phyloP scores from a whole-genome alignment of 345 rosid genomes.

The Sisymbrium altissimum region DNA sequence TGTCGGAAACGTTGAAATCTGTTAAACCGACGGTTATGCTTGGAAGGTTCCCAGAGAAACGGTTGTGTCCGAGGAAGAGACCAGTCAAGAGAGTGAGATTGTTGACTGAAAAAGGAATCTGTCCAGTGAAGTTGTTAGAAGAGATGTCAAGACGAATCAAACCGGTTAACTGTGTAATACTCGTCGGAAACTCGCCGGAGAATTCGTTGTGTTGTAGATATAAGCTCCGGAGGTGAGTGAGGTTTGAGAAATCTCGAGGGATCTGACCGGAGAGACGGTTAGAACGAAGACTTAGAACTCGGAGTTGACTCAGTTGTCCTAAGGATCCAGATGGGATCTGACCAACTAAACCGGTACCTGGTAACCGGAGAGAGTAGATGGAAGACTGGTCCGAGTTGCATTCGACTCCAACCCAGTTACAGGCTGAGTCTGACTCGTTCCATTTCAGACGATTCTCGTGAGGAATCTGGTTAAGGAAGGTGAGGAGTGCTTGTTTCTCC shows the following conservation, averaged over 20 bases:
- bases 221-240: conserved; percentile 67
- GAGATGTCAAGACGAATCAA: conserved; percentile 80
- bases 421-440: conserved; percentile 68
- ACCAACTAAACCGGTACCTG: conserved; percentile 82
- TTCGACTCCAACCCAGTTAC: conserved; percentile 78
- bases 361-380: conserved; percentile 67
- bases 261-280: conserved; percentile 74
- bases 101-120: conserved; percentile 72
- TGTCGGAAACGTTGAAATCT: conserved; percentile 67
- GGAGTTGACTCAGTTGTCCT: conserved; percentile 68
- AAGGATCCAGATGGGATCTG: conserved; percentile 60
- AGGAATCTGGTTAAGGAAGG: conserved; percentile 50
- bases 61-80: conserved; percentile 56
- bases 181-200: conserved; percentile 62
- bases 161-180: conserved; percentile 49
- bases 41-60: conserved; percentile 69
- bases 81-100: conserved; percentile 69
- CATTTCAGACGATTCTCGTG: conserved; percentile 80
- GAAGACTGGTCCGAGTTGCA: conserved; percentile 58
- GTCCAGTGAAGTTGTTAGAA: conserved; percentile 66
- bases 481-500: conserved; percentile 82
- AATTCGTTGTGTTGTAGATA: conserved; percentile 67
- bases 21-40: conserved; percentile 40
- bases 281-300: conserved; percentile 84
- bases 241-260: conserved; percentile 79